phyloP scores from a whole-genome alignment of 31 red algal genomes.

The Bonnemaisonia californica region DNA sequence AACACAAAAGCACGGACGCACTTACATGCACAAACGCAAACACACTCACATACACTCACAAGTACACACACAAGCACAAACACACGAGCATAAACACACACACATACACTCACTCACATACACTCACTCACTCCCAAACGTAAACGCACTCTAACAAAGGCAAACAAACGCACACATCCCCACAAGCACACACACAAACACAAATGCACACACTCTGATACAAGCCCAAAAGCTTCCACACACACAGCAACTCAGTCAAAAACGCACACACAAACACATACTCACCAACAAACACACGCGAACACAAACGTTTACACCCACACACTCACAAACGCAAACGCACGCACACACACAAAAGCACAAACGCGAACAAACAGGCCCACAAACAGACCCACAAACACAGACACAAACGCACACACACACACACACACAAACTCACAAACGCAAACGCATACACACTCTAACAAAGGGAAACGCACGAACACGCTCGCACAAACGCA shows the following conservation, averaged over 20 bases:
- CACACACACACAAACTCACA: not conserved
- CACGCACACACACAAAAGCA: not conserved
- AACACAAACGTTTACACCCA: not conserved
- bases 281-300: not conserved
- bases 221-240: not conserved
- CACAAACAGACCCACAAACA: not conserved
- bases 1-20: not conserved
- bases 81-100: not conserved
- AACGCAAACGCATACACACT: not conserved
- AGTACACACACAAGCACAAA: too few relatives aligned
- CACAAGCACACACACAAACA: slow-evolving; percentile 16
- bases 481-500: not conserved
- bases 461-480: not conserved
- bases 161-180: too few relatives aligned
- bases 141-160: not conserved
- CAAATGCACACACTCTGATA: not conserved
- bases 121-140: not conserved
- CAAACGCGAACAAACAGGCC: not conserved
- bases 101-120: not conserved
- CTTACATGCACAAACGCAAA: not conserved
- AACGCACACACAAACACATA: not conserved
- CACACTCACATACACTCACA: too few relatives aligned
- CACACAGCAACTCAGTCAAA: not conserved
- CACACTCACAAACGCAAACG: not conserved
- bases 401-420: not conserved